A percentile compares a stretch with the other conserved stretches of the same genome.
These are phyloP conservation scores for Dichotomocladium elegans DNA, from an alignment of 371 early-diverging fungal species.

Conservation along the genomic window DNA sequence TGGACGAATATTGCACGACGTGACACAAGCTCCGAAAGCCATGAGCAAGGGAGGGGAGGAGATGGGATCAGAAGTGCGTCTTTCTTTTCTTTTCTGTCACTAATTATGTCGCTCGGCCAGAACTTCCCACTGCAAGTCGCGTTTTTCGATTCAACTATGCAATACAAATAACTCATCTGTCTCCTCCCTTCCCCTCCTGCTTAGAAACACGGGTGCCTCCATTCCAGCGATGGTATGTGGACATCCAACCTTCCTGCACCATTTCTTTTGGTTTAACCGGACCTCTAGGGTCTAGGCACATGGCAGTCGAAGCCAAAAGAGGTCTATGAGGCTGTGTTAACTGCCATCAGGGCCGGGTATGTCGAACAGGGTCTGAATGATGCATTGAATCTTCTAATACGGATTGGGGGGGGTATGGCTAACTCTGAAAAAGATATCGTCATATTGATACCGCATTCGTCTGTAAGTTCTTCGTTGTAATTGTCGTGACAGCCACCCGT, in stretches of 20 bases:
- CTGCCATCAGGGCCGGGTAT: slow-evolving; percentile 33
- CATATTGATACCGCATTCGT: slow-evolving; percentile 57
- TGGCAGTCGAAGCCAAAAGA: slow-evolving; percentile 48
- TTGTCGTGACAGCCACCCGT: no score
- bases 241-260: neutral
- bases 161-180: neutral
- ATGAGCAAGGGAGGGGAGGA: no score
- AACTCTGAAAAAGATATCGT: slow-evolving; percentile 27
- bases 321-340: slow-evolving; percentile 30
- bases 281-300: slow-evolving; percentile 28
- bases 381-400: neutral
- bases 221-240: slow-evolving; percentile 19
- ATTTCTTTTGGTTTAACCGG: neutral
- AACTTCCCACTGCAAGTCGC: slow-evolving; percentile 4
- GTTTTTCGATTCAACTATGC: neutral
- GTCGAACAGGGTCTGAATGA: neutral
- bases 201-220: slow-evolving; percentile 23
- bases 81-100: neutral
- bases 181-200: neutral
- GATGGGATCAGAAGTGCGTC: no score
- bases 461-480: slow-evolving; percentile 15
- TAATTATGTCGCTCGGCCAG: slow-evolving; percentile 1
- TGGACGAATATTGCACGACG: no score
- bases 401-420: neutral
- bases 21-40: no score